Percentiles rank a stretch among this genome's conserved stretches.
phyloP scores from a whole-genome alignment of 441 rosid species.

The Gossypium gossypioides region DNA sequence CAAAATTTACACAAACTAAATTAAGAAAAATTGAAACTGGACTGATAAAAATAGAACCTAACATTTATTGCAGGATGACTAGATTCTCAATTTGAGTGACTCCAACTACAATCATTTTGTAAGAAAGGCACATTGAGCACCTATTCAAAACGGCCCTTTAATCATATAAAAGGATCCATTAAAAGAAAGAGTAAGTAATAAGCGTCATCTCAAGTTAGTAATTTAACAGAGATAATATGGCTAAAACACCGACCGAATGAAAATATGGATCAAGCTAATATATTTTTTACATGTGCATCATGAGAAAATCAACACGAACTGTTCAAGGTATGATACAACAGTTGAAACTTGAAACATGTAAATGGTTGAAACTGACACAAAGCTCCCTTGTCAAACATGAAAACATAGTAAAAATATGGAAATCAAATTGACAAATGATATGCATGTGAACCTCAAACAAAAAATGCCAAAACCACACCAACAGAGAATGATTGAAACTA shows the following conservation, averaged over 20 bases:
- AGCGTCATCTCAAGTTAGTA: background rate
- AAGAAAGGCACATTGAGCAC: slow-evolving; percentile 4
- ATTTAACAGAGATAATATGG: background rate
- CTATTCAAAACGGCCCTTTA: background rate
- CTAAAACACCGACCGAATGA: background rate
- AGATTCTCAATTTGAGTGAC: background rate
- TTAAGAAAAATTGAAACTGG: slow-evolving; percentile 15
- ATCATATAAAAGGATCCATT: background rate
- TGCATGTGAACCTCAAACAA: background rate
- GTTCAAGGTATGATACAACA: background rate
- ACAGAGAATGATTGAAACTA: background rate
- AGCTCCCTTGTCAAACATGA: background rate
- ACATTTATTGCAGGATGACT: background rate
- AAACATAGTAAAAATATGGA: background rate
- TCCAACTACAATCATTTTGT: background rate
- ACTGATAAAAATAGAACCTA: background rate
- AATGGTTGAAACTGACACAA: background rate
- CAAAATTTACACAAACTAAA: slow-evolving; percentile 20
- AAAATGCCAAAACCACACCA: background rate
- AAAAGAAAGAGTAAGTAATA: background rate
- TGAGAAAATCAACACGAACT: background rate
- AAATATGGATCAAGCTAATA: background rate
- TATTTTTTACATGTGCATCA: background rate
- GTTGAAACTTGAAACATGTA: background rate
- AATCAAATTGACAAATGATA: slow-evolving; percentile 1